Conservation (phyloP, 176 grass and related monocot species). For the Juncus effusus region DNA sequence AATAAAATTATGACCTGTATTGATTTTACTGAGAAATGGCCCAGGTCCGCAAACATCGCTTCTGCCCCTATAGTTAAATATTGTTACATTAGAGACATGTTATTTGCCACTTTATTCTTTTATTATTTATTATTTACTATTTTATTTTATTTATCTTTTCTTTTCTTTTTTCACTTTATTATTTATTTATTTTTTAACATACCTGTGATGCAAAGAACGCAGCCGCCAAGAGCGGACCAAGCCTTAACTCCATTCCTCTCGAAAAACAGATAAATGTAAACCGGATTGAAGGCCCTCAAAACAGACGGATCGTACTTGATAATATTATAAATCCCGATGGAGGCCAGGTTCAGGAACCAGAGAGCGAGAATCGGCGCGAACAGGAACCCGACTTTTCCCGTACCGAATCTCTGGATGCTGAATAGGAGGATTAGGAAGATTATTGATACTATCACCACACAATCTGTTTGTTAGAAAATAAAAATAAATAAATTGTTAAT, state of each 20-base stretch:
- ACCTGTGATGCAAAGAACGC: slow-evolving; percentile 99
- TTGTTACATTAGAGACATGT: not conserved
- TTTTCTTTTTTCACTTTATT: too few relatives aligned
- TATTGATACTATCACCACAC: slow-evolving; percentile 78
- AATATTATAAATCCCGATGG: slow-evolving; percentile 78
- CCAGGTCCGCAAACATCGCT: slow-evolving; percentile 99
- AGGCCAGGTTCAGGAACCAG: slow-evolving; percentile 85
- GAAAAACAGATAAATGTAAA: slow-evolving; percentile 94
- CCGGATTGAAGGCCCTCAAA: slow-evolving; percentile 78
- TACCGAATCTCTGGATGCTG: slow-evolving; percentile 92
- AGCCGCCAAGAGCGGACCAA: slow-evolving; percentile 95
- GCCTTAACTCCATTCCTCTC: slow-evolving; percentile 59
- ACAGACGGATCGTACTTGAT: slow-evolving; percentile 77
- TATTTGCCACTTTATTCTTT: not conserved
- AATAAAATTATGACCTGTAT: slow-evolving; percentile 65
- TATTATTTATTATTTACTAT: too few relatives aligned
- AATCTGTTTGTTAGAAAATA: slow-evolving; percentile 47
- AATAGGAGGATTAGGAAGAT: slow-evolving; percentile 73
- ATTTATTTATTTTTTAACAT: not conserved
- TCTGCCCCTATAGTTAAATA: slow-evolving; percentile 68
- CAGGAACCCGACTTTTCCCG: slow-evolving; percentile 96
- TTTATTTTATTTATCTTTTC: too few relatives aligned
- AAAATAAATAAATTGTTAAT: too few relatives aligned
- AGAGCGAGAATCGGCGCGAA: slow-evolving; percentile 84
- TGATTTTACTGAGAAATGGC: slow-evolving; percentile 98